A percentile compares a stretch with the other conserved stretches of the same genome.
Evolutionary conservation across 345 rosid genomes (phyloP).

Genomic region (Ailanthus altissimus): DNA sequence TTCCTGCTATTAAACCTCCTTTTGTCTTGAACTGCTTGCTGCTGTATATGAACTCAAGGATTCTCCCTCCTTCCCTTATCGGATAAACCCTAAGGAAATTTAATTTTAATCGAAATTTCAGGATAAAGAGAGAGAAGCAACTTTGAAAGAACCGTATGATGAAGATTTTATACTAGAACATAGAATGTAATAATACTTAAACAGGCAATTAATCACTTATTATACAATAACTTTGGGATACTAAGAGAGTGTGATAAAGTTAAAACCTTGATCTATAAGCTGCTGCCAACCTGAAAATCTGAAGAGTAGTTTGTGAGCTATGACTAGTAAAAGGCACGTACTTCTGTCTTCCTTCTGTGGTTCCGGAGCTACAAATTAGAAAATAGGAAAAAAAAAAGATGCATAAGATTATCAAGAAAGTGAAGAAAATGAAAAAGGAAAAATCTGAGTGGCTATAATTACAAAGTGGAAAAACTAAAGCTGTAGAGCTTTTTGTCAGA

Average conservation of each 20-base stretch:
- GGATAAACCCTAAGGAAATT: conserved; percentile 57
- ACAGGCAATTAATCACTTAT: neutral
- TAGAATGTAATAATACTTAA: neutral
- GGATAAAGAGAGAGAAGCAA: neutral
- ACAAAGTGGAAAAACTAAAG: neutral
- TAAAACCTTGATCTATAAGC: conserved; percentile 84
- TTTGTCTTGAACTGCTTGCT: conserved; percentile 73
- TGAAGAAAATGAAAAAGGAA: neutral
- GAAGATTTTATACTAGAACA: neutral
- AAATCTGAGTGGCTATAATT: too few relatives aligned
- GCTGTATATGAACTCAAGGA: conserved; percentile 85
- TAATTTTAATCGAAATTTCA: neutral
- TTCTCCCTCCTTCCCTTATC: conserved; percentile 75
- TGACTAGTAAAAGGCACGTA: conserved; percentile 78
- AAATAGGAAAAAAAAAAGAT: conserved; percentile 8
- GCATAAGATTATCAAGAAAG: neutral
- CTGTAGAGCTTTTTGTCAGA: neutral
- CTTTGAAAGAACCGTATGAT: neutral
- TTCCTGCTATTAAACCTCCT: conserved; percentile 75
- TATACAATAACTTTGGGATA: neutral
- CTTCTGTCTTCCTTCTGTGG: conserved; percentile 91
- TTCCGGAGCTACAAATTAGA: conserved; percentile 65
- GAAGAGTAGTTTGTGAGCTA: conserved; percentile 74
- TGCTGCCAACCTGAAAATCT: conserved; percentile 78
- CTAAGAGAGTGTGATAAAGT: neutral